These are phyloP conservation scores for Microstroma glucosiphilum DNA, from an alignment of 1,284 basidiomycete species.

Conservation along the genomic window DNA sequence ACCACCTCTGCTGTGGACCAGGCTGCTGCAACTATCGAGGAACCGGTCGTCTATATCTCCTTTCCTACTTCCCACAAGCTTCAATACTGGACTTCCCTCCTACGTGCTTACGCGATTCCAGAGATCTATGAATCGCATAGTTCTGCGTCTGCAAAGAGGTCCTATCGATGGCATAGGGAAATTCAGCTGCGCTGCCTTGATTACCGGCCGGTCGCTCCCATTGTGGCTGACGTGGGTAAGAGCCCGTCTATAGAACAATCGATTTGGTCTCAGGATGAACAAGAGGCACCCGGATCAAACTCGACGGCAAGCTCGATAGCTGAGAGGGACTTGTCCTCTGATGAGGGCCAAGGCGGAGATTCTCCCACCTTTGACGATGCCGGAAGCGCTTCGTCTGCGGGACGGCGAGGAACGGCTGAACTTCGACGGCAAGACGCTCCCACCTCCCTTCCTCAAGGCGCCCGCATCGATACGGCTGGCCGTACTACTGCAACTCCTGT, in stretches of 20 bases:
- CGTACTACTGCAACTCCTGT: too few species aligned
- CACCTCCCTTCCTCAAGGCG: too few species aligned
- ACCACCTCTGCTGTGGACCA: too few species aligned
- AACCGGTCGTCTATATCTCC: constrained; percentile 32
- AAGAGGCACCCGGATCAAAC: too few species aligned
- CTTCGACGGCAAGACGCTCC: too few species aligned
- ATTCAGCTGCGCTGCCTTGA: constrained; percentile 37
- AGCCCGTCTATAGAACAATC: neutral
- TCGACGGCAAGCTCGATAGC: too few species aligned
- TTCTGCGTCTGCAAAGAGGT: constrained; percentile 18
- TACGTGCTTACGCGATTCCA: constrained; percentile 26
- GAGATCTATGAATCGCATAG: constrained; percentile 29
- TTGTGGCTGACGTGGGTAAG: neutral
- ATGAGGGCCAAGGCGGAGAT: neutral
- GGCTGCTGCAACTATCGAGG: neutral
- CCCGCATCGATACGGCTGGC: too few species aligned
- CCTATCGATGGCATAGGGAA: constrained; percentile 32
- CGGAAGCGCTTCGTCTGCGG: too few species aligned
- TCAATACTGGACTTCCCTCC: constrained; percentile 21
- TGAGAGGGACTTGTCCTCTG: neutral
- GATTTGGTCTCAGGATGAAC: neutral
- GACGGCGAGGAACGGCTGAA: too few species aligned
- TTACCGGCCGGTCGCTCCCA: constrained; percentile 6
- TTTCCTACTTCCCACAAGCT: constrained; percentile 24
- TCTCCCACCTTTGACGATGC: neutral